A percentile compares a stretch with the other conserved stretches of the same genome.
Evolutionary conservation across 2,329 filamentous ascomycete species (phyloP).

Genomic region (Fusarium keratoplasticum): DNA sequence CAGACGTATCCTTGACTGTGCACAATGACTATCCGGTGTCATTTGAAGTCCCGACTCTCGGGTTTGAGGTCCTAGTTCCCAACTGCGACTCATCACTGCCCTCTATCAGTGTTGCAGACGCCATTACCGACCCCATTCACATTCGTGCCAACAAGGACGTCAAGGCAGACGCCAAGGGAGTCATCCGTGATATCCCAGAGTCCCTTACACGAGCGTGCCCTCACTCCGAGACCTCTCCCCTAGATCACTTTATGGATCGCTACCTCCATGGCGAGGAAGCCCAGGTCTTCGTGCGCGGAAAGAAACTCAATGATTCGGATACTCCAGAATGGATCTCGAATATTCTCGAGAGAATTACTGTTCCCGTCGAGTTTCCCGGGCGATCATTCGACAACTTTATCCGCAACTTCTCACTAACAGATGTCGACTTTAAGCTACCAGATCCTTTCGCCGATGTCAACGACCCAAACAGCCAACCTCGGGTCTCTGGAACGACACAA

Average conservation of each 20-base stretch:
- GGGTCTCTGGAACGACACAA: conserved; percentile 84
- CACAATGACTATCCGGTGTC: conserved; percentile 83
- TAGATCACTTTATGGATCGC: conserved; percentile 82
- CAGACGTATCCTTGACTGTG: conserved; percentile 79
- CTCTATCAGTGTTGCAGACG: conserved; percentile 83
- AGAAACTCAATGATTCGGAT: conserved; percentile 70
- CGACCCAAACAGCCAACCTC: conserved; percentile 78
- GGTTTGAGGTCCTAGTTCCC: conserved; percentile 86
- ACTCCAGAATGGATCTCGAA: conserved; percentile 87
- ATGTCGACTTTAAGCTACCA: conserved; percentile 89
- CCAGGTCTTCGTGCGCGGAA: conserved; percentile 85
- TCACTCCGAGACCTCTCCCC: conserved; percentile 79
- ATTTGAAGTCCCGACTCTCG: conserved; percentile 80
- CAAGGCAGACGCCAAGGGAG: conserved; percentile 75
- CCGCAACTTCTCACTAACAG: conserved; percentile 85
- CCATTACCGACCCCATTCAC: conserved; percentile 73
- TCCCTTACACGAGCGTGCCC: conserved; percentile 81
- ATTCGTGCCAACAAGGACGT: conserved; percentile 77
- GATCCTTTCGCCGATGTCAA: conserved; percentile 81
- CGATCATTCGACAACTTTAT: conserved; percentile 85
- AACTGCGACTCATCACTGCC: conserved; percentile 80
- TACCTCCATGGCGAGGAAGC: conserved; percentile 86
- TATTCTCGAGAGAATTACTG: conserved; percentile 81
- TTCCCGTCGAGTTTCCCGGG: conserved; percentile 87
- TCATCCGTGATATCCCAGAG: conserved; percentile 79